These are phyloP conservation scores for Phoenix dactylifera DNA, from an alignment of 176 grass and related monocot genomes.

Conservation along the genomic window DNA sequence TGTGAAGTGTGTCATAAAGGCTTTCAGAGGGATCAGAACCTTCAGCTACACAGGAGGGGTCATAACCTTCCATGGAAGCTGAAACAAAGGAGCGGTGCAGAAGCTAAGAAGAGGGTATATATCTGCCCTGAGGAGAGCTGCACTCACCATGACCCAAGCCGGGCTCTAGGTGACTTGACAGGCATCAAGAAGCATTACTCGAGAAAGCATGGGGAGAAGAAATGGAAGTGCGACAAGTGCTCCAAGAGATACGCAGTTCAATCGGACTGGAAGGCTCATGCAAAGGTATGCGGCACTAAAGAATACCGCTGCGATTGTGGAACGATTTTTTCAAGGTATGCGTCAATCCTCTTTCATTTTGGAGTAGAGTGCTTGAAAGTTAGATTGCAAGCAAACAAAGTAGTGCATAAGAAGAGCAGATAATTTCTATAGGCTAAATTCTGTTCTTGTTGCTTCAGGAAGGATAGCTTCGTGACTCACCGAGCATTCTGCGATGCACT, in stretches of 20 bases:
- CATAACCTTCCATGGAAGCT: slow-evolving; percentile 71
- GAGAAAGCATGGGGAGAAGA: slow-evolving; percentile 67
- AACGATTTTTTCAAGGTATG: slow-evolving; percentile 49
- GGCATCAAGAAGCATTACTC: slow-evolving; percentile 63
- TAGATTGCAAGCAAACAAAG: too few relatives aligned
- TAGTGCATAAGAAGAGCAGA: neutral
- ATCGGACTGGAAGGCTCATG: slow-evolving; percentile 64
- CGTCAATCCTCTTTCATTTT: too few relatives aligned
- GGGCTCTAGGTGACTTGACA: slow-evolving; percentile 46
- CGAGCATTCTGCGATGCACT: slow-evolving; percentile 53
- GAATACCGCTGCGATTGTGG: slow-evolving; percentile 61
- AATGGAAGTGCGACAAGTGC: slow-evolving; percentile 61
- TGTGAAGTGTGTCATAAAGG: slow-evolving; percentile 59
- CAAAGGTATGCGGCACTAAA: slow-evolving; percentile 59
- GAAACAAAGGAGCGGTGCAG: slow-evolving; percentile 49
- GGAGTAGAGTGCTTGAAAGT: too few relatives aligned
- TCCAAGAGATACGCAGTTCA: slow-evolving; percentile 70
- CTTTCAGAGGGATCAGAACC: slow-evolving; percentile 65
- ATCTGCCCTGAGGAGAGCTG: slow-evolving; percentile 50
- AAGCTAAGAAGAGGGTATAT: slow-evolving; percentile 46
- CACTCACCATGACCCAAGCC: slow-evolving; percentile 40
- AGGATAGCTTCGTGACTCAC: slow-evolving; percentile 64
- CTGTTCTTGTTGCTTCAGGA: slow-evolving; percentile 25
- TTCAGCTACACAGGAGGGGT: slow-evolving; percentile 60
- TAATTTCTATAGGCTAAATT: neutral